A percentile compares a stretch with the other conserved stretches of the same genome.
Conservation (phyloP, 2,329 filamentous ascomycete genomes). For the Phaeosphaeria sp. region DNA sequence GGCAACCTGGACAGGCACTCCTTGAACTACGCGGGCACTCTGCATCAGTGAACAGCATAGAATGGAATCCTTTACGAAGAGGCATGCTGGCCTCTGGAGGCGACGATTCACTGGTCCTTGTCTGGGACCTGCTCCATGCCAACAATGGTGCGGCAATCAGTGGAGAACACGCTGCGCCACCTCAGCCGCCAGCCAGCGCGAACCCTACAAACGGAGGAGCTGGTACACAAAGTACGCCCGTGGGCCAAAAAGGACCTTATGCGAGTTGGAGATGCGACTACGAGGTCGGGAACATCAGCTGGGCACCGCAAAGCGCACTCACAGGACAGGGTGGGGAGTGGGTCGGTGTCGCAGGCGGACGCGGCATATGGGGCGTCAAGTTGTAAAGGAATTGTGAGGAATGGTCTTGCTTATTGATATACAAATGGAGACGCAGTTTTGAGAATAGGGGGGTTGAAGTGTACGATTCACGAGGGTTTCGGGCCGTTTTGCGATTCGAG, state of each 20-base stretch:
- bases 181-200: slow-evolving; percentile 32
- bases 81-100: slow-evolving; percentile 90
- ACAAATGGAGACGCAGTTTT: not conserved
- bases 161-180: slow-evolving; percentile 43
- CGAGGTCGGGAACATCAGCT: slow-evolving; percentile 83
- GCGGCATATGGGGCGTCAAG: slow-evolving; percentile 80
- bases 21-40: slow-evolving; percentile 91
- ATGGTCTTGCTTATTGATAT: not conserved
- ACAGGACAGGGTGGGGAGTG: slow-evolving; percentile 78
- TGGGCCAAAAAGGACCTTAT: slow-evolving; percentile 68
- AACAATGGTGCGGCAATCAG: slow-evolving; percentile 59
- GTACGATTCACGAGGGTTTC: not conserved
- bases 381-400: slow-evolving; percentile 41
- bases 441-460: not conserved
- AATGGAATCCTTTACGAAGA: slow-evolving; percentile 89
- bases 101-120: slow-evolving; percentile 87
- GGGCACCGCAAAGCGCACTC: slow-evolving; percentile 75
- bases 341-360: slow-evolving; percentile 80
- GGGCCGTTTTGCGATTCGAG: not conserved
- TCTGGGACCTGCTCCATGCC: slow-evolving; percentile 89
- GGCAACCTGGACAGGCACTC: slow-evolving; percentile 93
- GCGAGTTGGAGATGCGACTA: slow-evolving; percentile 87
- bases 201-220: slow-evolving; percentile 38
- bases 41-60: slow-evolving; percentile 86
- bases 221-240: slow-evolving; percentile 44